A percentile compares a stretch with the other conserved stretches of the same genome.
phyloP scores from a whole-genome alignment of 176 grass and related monocot species.

The Hsuehochloa calcarea region DNA sequence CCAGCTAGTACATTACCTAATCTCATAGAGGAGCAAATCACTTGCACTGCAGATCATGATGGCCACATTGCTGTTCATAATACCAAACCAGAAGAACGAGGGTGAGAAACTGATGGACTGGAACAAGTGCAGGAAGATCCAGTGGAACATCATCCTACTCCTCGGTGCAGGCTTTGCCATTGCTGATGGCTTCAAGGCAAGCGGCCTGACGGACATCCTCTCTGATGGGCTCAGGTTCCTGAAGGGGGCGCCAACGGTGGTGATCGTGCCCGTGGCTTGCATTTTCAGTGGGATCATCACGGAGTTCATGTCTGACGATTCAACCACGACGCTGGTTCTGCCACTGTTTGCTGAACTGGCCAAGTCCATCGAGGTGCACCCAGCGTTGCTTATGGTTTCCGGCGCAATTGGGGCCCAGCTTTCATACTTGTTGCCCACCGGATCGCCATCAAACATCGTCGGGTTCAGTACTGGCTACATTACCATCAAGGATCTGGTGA shows the following conservation, averaged over 20 bases:
- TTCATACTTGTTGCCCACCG: constrained; percentile 65
- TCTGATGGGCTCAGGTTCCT: constrained; percentile 52
- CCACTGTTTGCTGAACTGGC: constrained; percentile 69
- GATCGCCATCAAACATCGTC: constrained; percentile 65
- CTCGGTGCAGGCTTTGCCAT: constrained; percentile 93
- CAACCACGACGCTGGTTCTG: constrained; percentile 63
- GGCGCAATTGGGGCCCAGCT: constrained; percentile 64
- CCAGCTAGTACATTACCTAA: neutral
- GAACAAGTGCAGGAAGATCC: constrained; percentile 93
- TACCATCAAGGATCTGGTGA: constrained; percentile 67
- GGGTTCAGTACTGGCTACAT: constrained; percentile 71
- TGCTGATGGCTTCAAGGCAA: constrained; percentile 68
- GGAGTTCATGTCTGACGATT: constrained; percentile 62
- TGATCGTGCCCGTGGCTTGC: constrained; percentile 56
- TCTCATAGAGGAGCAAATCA: neutral
- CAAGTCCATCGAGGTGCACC: constrained; percentile 53
- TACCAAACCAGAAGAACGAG: constrained; percentile 58
- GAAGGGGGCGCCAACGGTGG: constrained; percentile 31
- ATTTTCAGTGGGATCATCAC: constrained; percentile 54
- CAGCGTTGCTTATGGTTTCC: constrained; percentile 63
- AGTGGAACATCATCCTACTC: constrained; percentile 85
- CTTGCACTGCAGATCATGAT: constrained; percentile 66
- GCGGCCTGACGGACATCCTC: constrained; percentile 59
- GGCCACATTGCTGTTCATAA: constrained; percentile 84
- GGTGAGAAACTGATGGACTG: constrained; percentile 96